phyloP scores from a whole-genome alignment of 139 green algal genomes.

The Volvox africanus region DNA sequence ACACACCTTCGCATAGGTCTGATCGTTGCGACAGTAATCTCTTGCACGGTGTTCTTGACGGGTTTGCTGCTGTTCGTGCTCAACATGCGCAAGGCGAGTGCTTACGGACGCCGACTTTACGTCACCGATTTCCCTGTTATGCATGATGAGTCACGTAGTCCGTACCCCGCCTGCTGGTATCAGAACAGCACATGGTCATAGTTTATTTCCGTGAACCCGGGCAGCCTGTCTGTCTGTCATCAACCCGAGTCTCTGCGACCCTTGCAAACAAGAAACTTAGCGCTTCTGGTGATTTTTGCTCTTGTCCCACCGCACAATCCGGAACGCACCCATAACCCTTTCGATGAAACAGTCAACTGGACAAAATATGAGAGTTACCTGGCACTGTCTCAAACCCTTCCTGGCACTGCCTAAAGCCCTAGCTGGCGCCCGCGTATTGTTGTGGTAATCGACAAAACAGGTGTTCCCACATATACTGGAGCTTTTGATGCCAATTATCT shows the following conservation, averaged over 20 bases:
- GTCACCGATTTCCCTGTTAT: not conserved
- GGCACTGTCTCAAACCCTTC: not conserved
- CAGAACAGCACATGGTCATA: not conserved
- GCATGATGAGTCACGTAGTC: not conserved
- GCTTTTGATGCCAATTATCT: conserved; percentile 31
- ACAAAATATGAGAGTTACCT: not conserved
- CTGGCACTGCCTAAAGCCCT: not conserved
- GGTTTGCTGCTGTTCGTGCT: not conserved
- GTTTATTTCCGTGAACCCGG: too few species aligned
- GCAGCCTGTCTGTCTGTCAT: not conserved
- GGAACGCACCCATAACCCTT: not conserved
- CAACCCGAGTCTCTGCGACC: not conserved
- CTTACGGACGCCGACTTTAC: not conserved
- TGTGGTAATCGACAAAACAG: not conserved
- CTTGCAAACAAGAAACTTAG: not conserved
- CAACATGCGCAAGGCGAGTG: conserved; percentile 37
- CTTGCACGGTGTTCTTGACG: not conserved
- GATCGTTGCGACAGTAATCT: not conserved
- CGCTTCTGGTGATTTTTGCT: not conserved
- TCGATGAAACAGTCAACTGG: not conserved
- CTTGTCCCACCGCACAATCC: not conserved
- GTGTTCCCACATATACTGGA: conserved; percentile 40
- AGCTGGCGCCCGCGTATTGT: too few species aligned
- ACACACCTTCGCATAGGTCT: conserved; percentile 36
- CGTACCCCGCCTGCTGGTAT: not conserved